Evolutionary conservation across 768 basidiomycete species (phyloP).

Genomic region (Saitozyma sp.): DNA sequence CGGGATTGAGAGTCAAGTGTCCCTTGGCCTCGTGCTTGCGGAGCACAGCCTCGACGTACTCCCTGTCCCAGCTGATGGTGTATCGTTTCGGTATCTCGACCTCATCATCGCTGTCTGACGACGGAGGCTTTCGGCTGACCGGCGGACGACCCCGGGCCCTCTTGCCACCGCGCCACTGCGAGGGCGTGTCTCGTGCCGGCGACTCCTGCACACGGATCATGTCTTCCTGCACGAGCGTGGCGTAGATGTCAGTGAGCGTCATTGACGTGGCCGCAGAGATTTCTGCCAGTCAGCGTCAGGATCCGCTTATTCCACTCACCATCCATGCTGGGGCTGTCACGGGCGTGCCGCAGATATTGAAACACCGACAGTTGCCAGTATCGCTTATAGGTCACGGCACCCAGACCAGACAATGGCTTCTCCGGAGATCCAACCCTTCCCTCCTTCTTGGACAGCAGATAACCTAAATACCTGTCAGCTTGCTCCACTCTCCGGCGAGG

Average conservation of each 20-base stretch:
- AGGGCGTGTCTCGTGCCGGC: conserved; percentile 19
- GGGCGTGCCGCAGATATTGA: conserved; percentile 67
- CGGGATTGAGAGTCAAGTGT: conserved; percentile 69
- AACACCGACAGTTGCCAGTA: conserved; percentile 92
- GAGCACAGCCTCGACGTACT: conserved; percentile 66
- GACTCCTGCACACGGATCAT: conserved; percentile 62
- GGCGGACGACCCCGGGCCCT: conserved; percentile 17
- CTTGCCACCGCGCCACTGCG: conserved; percentile 9
- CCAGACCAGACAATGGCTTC: conserved; percentile 89
- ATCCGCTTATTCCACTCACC: conserved; percentile 58
- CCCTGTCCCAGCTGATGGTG: conserved; percentile 70
- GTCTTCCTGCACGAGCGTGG: conserved; percentile 68
- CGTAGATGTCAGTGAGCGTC: conserved; percentile 82
- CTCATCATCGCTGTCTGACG: conserved; percentile 7
- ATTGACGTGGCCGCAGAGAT: conserved; percentile 84
- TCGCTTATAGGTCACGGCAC: conserved; percentile 87
- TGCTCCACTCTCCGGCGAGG: background rate
- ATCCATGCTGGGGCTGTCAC: conserved; percentile 68
- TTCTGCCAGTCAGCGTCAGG: conserved; percentile 54
- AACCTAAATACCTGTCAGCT: conserved; percentile 61
- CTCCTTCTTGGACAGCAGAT: conserved; percentile 93
- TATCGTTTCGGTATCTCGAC: conserved; percentile 65
- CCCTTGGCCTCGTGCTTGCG: conserved; percentile 73
- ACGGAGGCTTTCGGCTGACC: background rate
- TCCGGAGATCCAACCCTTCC: conserved; percentile 87